Evolutionary conservation across 257 asterid genomes (phyloP), one percentile per base, ranked within the genome.

Genomic region (Henckelia pumila): DNA sequence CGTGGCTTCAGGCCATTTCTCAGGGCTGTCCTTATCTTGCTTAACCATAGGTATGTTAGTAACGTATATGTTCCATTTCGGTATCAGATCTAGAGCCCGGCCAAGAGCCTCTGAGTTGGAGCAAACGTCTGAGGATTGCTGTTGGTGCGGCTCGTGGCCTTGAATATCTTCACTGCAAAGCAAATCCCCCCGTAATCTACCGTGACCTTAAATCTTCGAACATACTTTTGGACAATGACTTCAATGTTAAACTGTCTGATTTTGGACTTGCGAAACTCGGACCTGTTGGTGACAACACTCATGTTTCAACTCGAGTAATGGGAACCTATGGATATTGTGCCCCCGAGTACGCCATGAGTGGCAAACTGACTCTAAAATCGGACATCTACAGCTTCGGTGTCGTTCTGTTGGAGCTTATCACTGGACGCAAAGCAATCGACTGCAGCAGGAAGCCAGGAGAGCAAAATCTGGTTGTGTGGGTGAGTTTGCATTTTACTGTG

Each of bases 261-360:
- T 91, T 89, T 16, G 98, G 98, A 2, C 94, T 91, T 1, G 98
- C 98, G 21, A 91, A 89, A 72, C 78, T 91, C 11, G 98, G 98
- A 9, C 96, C 96, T 0, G 92, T 91, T 23, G 98, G 98, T 0
- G 98, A 89, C 69, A 87, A 89, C 22, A 85, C 95, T 37, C 98
- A 91, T 24, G 98, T 91, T 58, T 89, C 96, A n/a, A 91, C 98
- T 0, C 85, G 96, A 22, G 96, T 91, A 24, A 89, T 91, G 98
- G 98, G 98, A 24, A 91, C 98, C 40, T 86, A 85, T 10, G 98
- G 98, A 29, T 91, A 88, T 57, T 91, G 97, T 64, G 96, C 96
- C 21, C 98, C 98, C 0, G 98, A 91, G 68, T 91, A 91, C 26
- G 95, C 95, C 22, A 81, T 84, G 89, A 91, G 89, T 2, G 98